Conservation (phyloP, 495 filamentous ascomycete species). For the Hypoxylon cercidicola region DNA sequence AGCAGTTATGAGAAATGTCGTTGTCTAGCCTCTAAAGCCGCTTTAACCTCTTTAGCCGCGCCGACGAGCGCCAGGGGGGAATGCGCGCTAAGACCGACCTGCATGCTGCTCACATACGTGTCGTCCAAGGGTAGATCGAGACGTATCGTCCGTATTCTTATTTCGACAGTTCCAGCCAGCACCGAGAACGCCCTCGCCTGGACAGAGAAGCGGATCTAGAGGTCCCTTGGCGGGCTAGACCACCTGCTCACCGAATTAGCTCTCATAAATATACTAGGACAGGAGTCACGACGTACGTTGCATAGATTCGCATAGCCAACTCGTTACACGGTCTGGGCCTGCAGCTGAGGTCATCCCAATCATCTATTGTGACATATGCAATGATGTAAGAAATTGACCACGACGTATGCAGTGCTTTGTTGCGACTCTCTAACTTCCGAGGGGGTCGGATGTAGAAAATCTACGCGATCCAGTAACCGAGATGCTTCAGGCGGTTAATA, state of each 20-base stretch:
- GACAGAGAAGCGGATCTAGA: constrained; percentile 2
- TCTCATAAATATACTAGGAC: constrained; percentile 2
- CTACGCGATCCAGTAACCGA: constrained; percentile 28
- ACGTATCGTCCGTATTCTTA: constrained; percentile 20
- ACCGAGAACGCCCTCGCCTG: constrained; percentile 9
- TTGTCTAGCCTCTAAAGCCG: constrained; percentile 23
- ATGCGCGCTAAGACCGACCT: constrained; percentile 25
- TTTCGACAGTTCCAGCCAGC: constrained; percentile 27
- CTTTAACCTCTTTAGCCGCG: constrained; percentile 50
- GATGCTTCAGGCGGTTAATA: constrained; percentile 27
- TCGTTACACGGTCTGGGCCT: constrained; percentile 20
- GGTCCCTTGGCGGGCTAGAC: constrained; percentile 21
- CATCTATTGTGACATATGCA: constrained; percentile 24
- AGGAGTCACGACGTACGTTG: constrained; percentile 5
- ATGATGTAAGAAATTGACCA: constrained; percentile 12
- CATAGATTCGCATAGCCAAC: neutral
- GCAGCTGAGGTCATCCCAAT: constrained; percentile 22
- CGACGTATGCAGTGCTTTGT: neutral
- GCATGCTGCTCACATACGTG: constrained; percentile 22
- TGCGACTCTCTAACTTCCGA: constrained; percentile 9
- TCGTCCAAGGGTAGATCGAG: constrained; percentile 18
- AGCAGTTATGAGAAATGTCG: constrained; percentile 20
- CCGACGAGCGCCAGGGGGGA: constrained; percentile 35
- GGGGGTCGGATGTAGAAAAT: constrained; percentile 23
- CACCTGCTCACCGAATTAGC: constrained; percentile 16